phyloP scores from a whole-genome alignment of 805 yeast genomes.

The Sungouiozyma ichnusensis region DNA sequence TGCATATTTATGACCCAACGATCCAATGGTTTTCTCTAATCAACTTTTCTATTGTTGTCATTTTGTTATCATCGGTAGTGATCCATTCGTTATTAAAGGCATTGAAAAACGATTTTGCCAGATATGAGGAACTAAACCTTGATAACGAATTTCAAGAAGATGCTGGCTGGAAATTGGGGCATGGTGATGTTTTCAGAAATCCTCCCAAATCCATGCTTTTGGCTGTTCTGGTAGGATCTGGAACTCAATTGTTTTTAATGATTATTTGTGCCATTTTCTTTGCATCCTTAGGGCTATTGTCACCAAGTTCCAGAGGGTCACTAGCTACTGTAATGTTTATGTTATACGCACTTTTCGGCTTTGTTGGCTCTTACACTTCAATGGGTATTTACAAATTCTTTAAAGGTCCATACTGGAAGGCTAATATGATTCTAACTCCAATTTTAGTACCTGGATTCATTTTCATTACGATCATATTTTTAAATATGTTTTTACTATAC shows the following conservation, averaged over 20 bases:
- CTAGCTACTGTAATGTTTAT: constrained; percentile 83
- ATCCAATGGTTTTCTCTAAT: constrained; percentile 93
- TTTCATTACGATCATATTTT: constrained; percentile 49
- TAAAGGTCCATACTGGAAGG: constrained; percentile 87
- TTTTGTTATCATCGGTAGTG: constrained; percentile 66
- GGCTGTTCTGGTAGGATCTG: constrained; percentile 80
- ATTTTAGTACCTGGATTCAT: constrained; percentile 71
- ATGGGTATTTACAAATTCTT: constrained; percentile 77
- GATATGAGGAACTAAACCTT: constrained; percentile 80
- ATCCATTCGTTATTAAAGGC: constrained; percentile 71
- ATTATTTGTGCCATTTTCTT: constrained; percentile 58
- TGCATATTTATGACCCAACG: constrained; percentile 83
- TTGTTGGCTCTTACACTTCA: constrained; percentile 79
- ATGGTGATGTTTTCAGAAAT: constrained; percentile 88
- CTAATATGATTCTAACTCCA: constrained; percentile 76
- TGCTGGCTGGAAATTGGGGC: constrained; percentile 92
- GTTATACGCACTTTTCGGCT: constrained; percentile 69
- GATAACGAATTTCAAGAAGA: constrained; percentile 85
- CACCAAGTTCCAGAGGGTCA: constrained; percentile 93
- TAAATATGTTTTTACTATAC: constrained; percentile 73
- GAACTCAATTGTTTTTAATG: constrained; percentile 76
- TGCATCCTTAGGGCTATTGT: constrained; percentile 79
- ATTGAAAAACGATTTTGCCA: constrained; percentile 71
- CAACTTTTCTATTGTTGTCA: constrained; percentile 73
- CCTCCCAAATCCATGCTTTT: constrained; percentile 62